Evolutionary conservation across 805 yeast genomes (phyloP).

Genomic region (Lipomyces sp.): DNA sequence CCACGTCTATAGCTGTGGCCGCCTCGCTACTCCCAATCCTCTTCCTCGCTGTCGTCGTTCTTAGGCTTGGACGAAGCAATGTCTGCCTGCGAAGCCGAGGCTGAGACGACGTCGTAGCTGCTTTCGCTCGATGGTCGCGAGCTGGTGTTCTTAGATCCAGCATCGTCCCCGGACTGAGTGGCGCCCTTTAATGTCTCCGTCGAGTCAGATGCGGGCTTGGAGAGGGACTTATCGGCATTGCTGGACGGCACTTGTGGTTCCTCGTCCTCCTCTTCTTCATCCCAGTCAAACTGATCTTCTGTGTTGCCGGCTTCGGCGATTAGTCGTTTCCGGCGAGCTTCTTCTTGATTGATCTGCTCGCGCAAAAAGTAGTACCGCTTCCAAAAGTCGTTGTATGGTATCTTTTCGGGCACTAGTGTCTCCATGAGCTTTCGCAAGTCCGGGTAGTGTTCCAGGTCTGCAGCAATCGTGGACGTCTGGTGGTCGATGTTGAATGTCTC

Average conservation of each 20-base stretch:
- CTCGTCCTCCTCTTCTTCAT: slow-evolving; percentile 43
- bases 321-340: slow-evolving; percentile 61
- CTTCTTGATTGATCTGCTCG: slow-evolving; percentile 55
- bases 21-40: slow-evolving; percentile 52
- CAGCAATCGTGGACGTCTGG: slow-evolving; percentile 51
- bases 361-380: slow-evolving; percentile 58
- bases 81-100: slow-evolving; percentile 40
- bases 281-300: slow-evolving; percentile 47
- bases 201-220: slow-evolving; percentile 16
- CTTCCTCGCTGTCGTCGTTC: slow-evolving; percentile 48
- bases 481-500: slow-evolving; percentile 45
- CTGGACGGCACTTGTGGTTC: slow-evolving; percentile 39
- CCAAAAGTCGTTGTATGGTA: slow-evolving; percentile 70
- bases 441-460: slow-evolving; percentile 48
- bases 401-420: slow-evolving; percentile 60
- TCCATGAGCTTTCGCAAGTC: slow-evolving; percentile 56
- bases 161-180: slow-evolving; percentile 3
- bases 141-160: slow-evolving; percentile 18
- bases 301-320: slow-evolving; percentile 43
- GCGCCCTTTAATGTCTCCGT: slow-evolving; percentile 14
- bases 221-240: slow-evolving; percentile 1
- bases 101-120: slow-evolving; percentile 44
- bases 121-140: slow-evolving; percentile 42
- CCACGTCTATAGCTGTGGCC: neutral
- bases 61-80: slow-evolving; percentile 30